A percentile compares a stretch with the other conserved stretches of the same genome.
Conservation (phyloP, 345 rosid species). For the Pistacia atlantica region DNA sequence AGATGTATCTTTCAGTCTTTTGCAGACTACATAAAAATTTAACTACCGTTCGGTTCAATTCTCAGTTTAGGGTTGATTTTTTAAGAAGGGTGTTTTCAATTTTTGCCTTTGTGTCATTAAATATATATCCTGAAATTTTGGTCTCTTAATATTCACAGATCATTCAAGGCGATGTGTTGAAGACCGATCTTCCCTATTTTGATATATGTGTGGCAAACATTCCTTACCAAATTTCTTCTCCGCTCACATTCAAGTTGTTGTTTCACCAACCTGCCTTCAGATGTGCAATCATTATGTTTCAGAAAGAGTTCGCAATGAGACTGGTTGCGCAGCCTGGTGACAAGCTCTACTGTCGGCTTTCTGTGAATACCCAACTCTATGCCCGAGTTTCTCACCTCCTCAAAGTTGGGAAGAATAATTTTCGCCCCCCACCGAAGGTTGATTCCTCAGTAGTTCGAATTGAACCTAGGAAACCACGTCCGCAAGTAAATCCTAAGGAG, state of each 20-base stretch:
- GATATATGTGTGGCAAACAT: slow-evolving; percentile 94
- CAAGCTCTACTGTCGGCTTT: slow-evolving; percentile 77
- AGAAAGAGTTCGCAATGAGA: slow-evolving; percentile 93
- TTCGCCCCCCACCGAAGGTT: slow-evolving; percentile 93
- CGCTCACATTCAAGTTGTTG: slow-evolving; percentile 81
- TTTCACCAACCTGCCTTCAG: slow-evolving; percentile 79
- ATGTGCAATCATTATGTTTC: slow-evolving; percentile 92
- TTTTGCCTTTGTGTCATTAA: too few species aligned
- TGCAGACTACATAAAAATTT: too few species aligned
- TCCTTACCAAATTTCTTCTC: slow-evolving; percentile 92
- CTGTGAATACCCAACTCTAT: slow-evolving; percentile 81
- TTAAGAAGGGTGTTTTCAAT: too few species aligned
- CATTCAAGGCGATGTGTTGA: slow-evolving; percentile 88
- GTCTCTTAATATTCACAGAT: slow-evolving; percentile 43
- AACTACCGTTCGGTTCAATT: too few species aligned
- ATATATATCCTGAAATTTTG: too few species aligned
- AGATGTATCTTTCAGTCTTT: too few species aligned
- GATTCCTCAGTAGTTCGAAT: slow-evolving; percentile 94
- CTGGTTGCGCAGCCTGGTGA: slow-evolving; percentile 91
- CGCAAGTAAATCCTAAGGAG: slow-evolving; percentile 66
- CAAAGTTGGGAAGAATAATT: slow-evolving; percentile 93
- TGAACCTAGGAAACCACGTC: slow-evolving; percentile 77
- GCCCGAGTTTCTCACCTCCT: slow-evolving; percentile 90
- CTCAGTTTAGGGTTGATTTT: too few species aligned
- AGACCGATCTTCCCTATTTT: slow-evolving; percentile 77